These are phyloP conservation scores for Colletotrichum tropicicola DNA, from an alignment of 2,329 filamentous ascomycete genomes.

Conservation along the genomic window DNA sequence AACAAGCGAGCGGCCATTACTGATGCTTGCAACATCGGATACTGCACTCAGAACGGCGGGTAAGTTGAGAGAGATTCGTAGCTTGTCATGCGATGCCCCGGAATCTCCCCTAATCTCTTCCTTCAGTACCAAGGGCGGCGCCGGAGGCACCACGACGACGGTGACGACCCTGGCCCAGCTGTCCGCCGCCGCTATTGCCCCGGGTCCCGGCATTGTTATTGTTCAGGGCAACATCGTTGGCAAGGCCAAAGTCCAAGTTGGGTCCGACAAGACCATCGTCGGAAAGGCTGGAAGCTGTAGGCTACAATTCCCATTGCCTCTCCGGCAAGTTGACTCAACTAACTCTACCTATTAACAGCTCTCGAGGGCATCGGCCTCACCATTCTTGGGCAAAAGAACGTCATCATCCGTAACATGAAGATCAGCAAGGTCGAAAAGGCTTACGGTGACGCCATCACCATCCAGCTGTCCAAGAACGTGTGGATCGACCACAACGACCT, in stretches of 20 bases:
- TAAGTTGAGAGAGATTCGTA: background rate
- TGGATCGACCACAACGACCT: constrained; percentile 74
- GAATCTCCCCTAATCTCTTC: background rate
- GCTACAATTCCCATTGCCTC: background rate
- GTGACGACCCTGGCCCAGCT: constrained; percentile 56
- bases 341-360: background rate
- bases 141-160: constrained; percentile 43
- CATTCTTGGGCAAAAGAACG: constrained; percentile 58
- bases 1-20: constrained; percentile 25
- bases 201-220: constrained; percentile 45
- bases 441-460: constrained; percentile 65
- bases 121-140: constrained; percentile 24
- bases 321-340: background rate
- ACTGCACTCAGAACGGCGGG: constrained; percentile 30
- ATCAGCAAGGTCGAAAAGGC: constrained; percentile 62
- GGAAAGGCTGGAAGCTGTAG: constrained; percentile 38
- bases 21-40: constrained; percentile 29
- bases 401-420: constrained; percentile 67
- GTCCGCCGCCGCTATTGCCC: constrained; percentile 51
- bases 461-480: constrained; percentile 61
- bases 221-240: constrained; percentile 46
- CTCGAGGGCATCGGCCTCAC: constrained; percentile 56
- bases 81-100: background rate
- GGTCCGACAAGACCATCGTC: constrained; percentile 52
- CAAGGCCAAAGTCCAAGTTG: constrained; percentile 45